Percentiles rank a stretch among this genome's conserved stretches.
Evolutionary conservation across 805 yeast species (phyloP).

Genomic region (Cyberlindnera maclurae): DNA sequence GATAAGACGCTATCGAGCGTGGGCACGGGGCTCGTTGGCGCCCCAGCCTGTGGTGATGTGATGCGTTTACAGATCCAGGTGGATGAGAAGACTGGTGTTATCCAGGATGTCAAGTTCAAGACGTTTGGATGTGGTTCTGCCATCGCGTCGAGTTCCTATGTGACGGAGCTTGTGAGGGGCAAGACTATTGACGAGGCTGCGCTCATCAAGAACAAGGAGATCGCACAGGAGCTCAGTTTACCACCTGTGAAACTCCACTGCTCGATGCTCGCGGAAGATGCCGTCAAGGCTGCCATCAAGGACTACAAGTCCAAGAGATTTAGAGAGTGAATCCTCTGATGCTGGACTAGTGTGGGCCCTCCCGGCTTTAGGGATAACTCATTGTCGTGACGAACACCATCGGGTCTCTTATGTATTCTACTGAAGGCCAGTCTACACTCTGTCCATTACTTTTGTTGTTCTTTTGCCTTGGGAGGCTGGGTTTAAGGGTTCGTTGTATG

Average conservation of each 20-base stretch:
- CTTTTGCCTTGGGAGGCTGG: too few relatives aligned
- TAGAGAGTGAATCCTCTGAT: slow-evolving; percentile 8
- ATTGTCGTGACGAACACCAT: too few relatives aligned
- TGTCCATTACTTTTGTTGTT: too few relatives aligned
- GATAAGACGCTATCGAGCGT: slow-evolving; percentile 71
- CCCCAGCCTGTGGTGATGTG: slow-evolving; percentile 99
- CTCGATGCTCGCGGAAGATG: slow-evolving; percentile 98
- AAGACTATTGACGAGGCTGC: slow-evolving; percentile 92
- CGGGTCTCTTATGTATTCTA: too few relatives aligned
- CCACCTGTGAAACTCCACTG: slow-evolving; percentile 98
- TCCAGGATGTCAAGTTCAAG: slow-evolving; percentile 93
- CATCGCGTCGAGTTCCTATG: slow-evolving; percentile 91
- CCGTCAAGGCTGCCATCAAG: slow-evolving; percentile 93
- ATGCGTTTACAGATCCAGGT: slow-evolving; percentile 96
- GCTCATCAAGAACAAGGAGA: slow-evolving; percentile 84
- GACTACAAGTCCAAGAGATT: slow-evolving; percentile 84
- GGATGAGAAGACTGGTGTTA: slow-evolving; percentile 81
- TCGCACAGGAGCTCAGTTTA: slow-evolving; percentile 87
- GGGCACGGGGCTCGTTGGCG: slow-evolving; percentile 97
- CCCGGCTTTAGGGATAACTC: too few relatives aligned
- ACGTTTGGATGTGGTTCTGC: slow-evolving; percentile 99
- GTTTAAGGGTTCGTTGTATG: too few relatives aligned
- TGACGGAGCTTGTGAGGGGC: slow-evolving; percentile 93
- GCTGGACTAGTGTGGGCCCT: too few relatives aligned
- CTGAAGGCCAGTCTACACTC: too few relatives aligned